Base-by-base conservation (phyloP, 176 grass and related monocot species). In the Oropetium thomaeum region DNA sequence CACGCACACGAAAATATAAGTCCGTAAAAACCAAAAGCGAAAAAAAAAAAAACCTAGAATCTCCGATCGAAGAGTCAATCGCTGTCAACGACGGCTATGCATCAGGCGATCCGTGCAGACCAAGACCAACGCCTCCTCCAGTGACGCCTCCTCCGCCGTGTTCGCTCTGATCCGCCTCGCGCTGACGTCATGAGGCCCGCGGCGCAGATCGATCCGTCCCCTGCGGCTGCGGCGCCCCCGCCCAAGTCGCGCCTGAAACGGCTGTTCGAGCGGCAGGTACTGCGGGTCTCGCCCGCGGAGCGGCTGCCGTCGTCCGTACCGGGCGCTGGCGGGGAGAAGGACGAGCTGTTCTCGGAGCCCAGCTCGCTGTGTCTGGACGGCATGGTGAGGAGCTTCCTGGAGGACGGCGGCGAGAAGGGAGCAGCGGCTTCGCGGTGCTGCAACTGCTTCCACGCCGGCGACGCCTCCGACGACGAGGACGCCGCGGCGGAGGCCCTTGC, bases 351-450 rank as follows among this genome's bases (percentile, higher is more conserved):
- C 40, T 11, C 22, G 47, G 96, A 99, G 68, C 89, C 92, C 17
- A 93, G 87, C 68, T 90, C 96, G 15, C 69, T 99, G 37, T 95
- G 92, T 65, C 80, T 99, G 10, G 96, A 99, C 76, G 90, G 90
- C 54, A 92, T 99, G 96, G 89, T 99, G 42, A 85, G 84, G 32
- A 90, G 83, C 85, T 99, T 99, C 84, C 78, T 99, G 17, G 95
- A 97, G 80, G 95, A 89, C 34, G 87, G 90, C 32, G 81, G 69
- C 27, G 89, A 89, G 47, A 59, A 69, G n/a, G 54, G 53, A 3
- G 4, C 76, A 3, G 4, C 76, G 0, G 67, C 47, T 13, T 53
- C 83, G 16, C 89, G 81, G 32, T 75, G 81, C 75, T 91, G 88
- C 86, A 89, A 93, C 66, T 93, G 86, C 84, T 93, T 93, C 86